Evolutionary conservation across 2,329 filamentous ascomycete genomes (phyloP), one percentile per base, ranked within the genome.

Genomic region (Arthrobotrys conoides): DNA sequence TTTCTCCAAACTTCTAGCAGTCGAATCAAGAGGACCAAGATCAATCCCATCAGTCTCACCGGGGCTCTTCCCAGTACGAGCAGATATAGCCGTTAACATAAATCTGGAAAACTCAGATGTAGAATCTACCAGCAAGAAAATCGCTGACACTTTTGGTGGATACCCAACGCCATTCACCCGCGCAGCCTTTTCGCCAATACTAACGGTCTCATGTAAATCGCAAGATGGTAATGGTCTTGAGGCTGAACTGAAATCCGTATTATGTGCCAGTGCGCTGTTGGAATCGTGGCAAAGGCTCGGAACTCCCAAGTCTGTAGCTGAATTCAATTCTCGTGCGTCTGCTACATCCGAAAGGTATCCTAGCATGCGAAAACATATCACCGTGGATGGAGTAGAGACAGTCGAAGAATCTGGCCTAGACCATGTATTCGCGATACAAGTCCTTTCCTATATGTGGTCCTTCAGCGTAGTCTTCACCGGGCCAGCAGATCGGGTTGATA

Each of bases 181-280:
- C 18, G 14, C 51, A 1, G 51, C 51, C 8, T 10, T 30, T 24
- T 55, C 51, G 5, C 51, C 51, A 3, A 18, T 55, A 10, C 5
- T 55, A 14, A 10, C 24, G 2, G n/a, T 55, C 18, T 18, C 24
- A 18, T 55, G 51, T 24, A 55, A 55, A 18, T 55, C 51, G 3
- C 24, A 55, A 33, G 24, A 55, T 5, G 27, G 51, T 1, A 18
- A 30, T 4, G 24, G 5, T 16, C 16, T 33, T 4, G 24, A 30
- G 3, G 24, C 51, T 8, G 51, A 55, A 33, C 18, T 55, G 22
- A 24, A 33, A 20, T 55, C 51, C 9, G 18, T 10, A 6, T 12
- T 55, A 55, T 55, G 24, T 10, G 51, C 51, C 51, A 55, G 51
- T 18, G 51, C 51, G 9, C 14, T 55, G 6, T 9, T 55, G n/a